Base-by-base conservation (phyloP, 169 alveolate genomes). In the Cardiosporidium cionae region DNA sequence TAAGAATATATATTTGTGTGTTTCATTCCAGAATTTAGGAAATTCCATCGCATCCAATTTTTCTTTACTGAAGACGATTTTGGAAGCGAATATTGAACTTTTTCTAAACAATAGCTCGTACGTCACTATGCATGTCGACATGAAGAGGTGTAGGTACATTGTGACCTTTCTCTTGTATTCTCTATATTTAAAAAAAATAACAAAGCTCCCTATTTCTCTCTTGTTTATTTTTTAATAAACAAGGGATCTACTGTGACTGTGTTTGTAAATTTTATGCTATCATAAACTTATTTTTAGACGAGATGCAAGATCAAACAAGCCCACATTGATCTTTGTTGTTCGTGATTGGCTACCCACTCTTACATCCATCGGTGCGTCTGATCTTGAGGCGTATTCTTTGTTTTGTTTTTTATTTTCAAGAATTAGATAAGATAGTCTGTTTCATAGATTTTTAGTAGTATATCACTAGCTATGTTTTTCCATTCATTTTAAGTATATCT, bases 1-100 rank as follows among this genome's bases (percentile, higher is more conserved):
- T n/a, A n/a, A n/a, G n/a, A n/a, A n/a, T n/a, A n/a, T n/a, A n/a
- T n/a, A 22, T 9, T 9, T 9, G 25, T 16, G 16, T 16, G 25
- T 9, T 9, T 16, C 16, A 28, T 25, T 65, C 29, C 7, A 65
- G 85, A 84, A 89, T n/a, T 75, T 92, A 54, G 95, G 96, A 31
- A 88, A 89, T 70, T 86, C 81, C 34, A 91, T 94, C 28, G 92
- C 93, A 0, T 91, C 96, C 2, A 91, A 91, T 84, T 92, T 88
- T 75, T 94, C 92, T 0, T 85, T 92, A 5, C 79, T 92, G 71
- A 88, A 89, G 83, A 91, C 95, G 3, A 94, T 92, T 25, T 75
- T 90, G 84, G 94, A 87, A 73, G 95, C 89, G 27, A 86, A 89
- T 76, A 75, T 90, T 29, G 95, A 90, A 63, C 75, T 90, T 36